Base-by-base conservation (phyloP, 257 asterid genomes). In the Paulownia fortunei region DNA sequence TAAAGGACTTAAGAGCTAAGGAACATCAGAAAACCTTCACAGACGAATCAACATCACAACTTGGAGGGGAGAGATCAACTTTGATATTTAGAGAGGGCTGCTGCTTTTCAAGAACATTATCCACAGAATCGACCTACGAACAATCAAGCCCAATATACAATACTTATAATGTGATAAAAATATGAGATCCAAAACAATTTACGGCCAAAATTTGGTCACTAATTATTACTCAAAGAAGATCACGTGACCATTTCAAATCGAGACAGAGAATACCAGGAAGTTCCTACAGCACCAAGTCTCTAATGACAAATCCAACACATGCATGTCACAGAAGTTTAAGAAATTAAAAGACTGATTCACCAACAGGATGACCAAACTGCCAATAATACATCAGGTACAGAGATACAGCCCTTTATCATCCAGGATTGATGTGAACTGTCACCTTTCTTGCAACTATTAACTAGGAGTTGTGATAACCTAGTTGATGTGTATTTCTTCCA, bases 81-180 rank as follows among this genome's bases (percentile, higher is more conserved):
- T 87, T 88, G 81, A 91, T 82, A 78, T 81, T 85, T 73, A 95
- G 81, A 79, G 89, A 83, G 30, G 97, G 92, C 69, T 80, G 88
- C 81, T 83, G 85, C 78, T 76, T 65, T 72, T 73, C 89, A 76
- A 74, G 74, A 84, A 64, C 73, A 71, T 73, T 81, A 81, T 82
- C 87, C 83, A 64, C 86, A 62, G 72, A 27, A 56, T 76, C 62
- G 69, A 80, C 87, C 97, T 91, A 88, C 65, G 54, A 70, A 78
- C 74, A 81, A 63, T 69, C 30, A 81, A 76, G 72, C 65, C 9
- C 62, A 69, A 51, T 26, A 44, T 26, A 54, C 70, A 46, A 62
- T 67, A 30, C 24, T 68, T 19, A 69, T 15, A 52, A 26, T 65
- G 55, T 10, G 5, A 41, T 30, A 37, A 67, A 64, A 8, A 52